Evolutionary conservation across 208 protist genomes (phyloP), one percentile per base, ranked within the genome.

Genomic region (Trypanosoma rangeli): DNA sequence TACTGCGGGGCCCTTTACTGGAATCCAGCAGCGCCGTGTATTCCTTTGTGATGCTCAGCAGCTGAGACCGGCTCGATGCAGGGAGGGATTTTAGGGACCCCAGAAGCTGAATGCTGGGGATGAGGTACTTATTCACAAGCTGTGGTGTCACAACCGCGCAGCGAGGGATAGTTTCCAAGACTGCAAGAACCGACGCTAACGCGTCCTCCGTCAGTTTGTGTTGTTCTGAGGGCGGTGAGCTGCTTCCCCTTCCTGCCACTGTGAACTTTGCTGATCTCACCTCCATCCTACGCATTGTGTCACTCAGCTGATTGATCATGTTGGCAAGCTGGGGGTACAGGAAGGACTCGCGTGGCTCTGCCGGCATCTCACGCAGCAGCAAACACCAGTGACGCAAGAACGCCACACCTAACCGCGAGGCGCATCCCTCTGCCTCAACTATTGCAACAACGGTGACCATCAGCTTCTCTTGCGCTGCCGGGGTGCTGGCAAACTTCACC

Each of bases 91-190:
- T 31, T 29, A 68, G 3, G 35, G 74, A 78, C 5, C 53, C 48
- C 12, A 93, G 46, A 24, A 79, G 73, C 61, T 67, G 73, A 44
- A 90, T 81, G 37, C 80, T 72, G 0, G 87, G 81, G 52, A 90
- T 62, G 0, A 93, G 69, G 50, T 84, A 82, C 28, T 78, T 78
- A 26, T 65, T 73, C 31, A 90, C 77, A 33, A 84, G 68, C 24
- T 79, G 79, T 46, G 83, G 87, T 24, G 84, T 90, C 12, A 93
- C 85, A 22, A 93, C 84, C 5, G 84, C 85, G 31, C 83, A 90
- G 33, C 68, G 78, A 33, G 84, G 66, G n/a, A 89, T 82, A 37
- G 52, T 74, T 49, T 64, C 60, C 46, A 93, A 56, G 0, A 90
- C 64, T 16, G 71, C 64, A 20, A 79, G 59, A 22, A 90, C 61